A percentile compares a stretch with the other conserved stretches of the same genome.
These are phyloP conservation scores for Phytophthora tentaculata DNA, from an alignment of 352 stramenopile genomes.

Conservation along the genomic window DNA sequence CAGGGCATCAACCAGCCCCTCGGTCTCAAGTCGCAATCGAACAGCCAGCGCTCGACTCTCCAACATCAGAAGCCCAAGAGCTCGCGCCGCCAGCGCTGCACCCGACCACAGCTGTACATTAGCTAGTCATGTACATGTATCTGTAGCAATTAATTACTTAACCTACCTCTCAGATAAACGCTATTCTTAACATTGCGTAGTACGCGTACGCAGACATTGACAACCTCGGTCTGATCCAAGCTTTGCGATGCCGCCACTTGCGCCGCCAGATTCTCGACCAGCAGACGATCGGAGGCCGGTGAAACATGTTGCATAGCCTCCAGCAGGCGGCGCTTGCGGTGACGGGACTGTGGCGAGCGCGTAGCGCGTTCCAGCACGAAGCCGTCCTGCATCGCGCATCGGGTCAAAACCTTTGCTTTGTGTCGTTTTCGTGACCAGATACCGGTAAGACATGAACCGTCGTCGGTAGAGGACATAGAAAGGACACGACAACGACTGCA, in stretches of 20 bases:
- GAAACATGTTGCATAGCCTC: slow-evolving; percentile 66
- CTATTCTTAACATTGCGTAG: slow-evolving; percentile 73
- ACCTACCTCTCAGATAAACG: slow-evolving; percentile 67
- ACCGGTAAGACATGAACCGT: slow-evolving; percentile 13
- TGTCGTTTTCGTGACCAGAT: slow-evolving; percentile 14
- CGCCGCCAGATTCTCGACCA: slow-evolving; percentile 40
- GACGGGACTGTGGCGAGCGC: slow-evolving; percentile 58
- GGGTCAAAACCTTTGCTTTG: neutral
- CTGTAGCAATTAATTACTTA: too few relatives aligned
- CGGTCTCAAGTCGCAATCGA: slow-evolving; percentile 62
- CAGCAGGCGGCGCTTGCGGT: slow-evolving; percentile 61
- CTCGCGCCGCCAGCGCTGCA: slow-evolving; percentile 64
- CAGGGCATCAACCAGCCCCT: slow-evolving; percentile 76
- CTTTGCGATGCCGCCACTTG: slow-evolving; percentile 15
- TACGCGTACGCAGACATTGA: slow-evolving; percentile 46
- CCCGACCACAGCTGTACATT: neutral
- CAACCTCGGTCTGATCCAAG: slow-evolving; percentile 13
- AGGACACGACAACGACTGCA: too few relatives aligned
- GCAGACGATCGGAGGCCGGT: slow-evolving; percentile 32
- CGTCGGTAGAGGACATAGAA: too few relatives aligned
- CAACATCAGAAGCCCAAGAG: slow-evolving; percentile 69
- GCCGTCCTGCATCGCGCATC: slow-evolving; percentile 4
- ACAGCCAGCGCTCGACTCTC: slow-evolving; percentile 39
- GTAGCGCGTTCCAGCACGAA: slow-evolving; percentile 35
- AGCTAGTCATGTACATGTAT: too few relatives aligned